Evolutionary conservation across 176 grass and related monocot species (phyloP).

Genomic region (Paspalum vaginatum): DNA sequence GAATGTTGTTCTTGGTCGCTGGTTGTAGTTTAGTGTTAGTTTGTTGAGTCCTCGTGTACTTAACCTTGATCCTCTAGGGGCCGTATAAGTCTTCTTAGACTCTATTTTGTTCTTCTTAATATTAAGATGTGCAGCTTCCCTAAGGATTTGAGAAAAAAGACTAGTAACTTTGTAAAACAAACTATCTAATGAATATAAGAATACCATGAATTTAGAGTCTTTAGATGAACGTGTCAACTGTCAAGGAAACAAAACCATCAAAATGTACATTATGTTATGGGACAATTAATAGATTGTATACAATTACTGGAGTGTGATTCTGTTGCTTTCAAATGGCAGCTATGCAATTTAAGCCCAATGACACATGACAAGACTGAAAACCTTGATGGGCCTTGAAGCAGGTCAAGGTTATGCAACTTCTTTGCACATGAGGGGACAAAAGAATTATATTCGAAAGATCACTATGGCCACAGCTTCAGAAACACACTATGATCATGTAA

Average conservation of each 20-base stretch:
- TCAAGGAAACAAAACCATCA: constrained; percentile 18
- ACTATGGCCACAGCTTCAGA: not conserved
- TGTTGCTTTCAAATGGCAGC: not conserved
- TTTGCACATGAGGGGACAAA: not conserved
- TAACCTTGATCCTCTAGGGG: too few relatives aligned
- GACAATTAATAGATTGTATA: not conserved
- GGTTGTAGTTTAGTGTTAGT: too few relatives aligned
- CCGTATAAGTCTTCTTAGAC: too few relatives aligned
- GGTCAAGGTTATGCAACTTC: not conserved
- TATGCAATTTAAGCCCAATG: not conserved
- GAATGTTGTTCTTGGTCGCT: too few relatives aligned
- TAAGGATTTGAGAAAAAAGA: too few relatives aligned
- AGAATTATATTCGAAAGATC: not conserved
- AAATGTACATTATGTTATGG: not conserved
- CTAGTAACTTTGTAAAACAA: not conserved
- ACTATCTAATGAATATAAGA: constrained; percentile 14
- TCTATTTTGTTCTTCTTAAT: too few relatives aligned
- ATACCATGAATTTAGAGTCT: constrained; percentile 5
- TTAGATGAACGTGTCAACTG: constrained; percentile 6
- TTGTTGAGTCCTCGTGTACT: too few relatives aligned
- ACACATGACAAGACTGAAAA: not conserved
- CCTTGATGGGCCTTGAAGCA: constrained; percentile 8
- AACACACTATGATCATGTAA: constrained; percentile 4
- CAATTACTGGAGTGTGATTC: not conserved
- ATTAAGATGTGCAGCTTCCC: too few relatives aligned